Conservation (phyloP, 495 filamentous ascomycete genomes). For the Penicillium atrosanguineum region DNA sequence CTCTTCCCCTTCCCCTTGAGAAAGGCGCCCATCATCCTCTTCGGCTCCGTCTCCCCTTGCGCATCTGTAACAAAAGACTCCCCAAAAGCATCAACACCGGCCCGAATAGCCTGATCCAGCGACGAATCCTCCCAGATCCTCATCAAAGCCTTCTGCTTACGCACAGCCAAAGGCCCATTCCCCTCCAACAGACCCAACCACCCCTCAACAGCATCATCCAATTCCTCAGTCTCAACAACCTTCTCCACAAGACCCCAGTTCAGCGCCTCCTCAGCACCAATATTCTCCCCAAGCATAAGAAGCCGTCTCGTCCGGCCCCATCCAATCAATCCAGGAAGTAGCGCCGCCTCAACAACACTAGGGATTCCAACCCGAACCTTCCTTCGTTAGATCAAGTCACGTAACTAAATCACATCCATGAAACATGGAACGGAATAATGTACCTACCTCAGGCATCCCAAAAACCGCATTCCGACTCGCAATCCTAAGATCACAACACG, state of each 20-base stretch:
- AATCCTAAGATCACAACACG: conserved; percentile 25
- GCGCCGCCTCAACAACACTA: conserved; percentile 26
- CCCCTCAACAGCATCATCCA: conserved; percentile 25
- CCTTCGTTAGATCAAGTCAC: neutral
- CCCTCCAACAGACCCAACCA: conserved; percentile 22
- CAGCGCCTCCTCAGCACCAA: conserved; percentile 21
- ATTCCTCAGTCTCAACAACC: conserved; percentile 14
- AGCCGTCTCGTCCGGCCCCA: conserved; percentile 26
- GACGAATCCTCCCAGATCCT: conserved; percentile 22
- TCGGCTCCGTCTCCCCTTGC: conserved; percentile 11
- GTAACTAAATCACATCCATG: neutral
- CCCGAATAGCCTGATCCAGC: conserved; percentile 16
- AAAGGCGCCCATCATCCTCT: conserved; percentile 22
- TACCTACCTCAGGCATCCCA: conserved; percentile 26
- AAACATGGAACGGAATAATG: neutral
- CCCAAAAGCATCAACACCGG: conserved; percentile 21
- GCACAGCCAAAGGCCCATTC: conserved; percentile 23
- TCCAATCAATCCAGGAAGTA: conserved; percentile 22
- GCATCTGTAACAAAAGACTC: conserved; percentile 15
- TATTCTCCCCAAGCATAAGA: conserved; percentile 24
- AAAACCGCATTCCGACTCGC: conserved; percentile 19
- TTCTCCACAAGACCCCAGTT: conserved; percentile 26
- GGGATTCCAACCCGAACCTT: conserved; percentile 24
- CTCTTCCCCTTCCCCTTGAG: conserved; percentile 5
- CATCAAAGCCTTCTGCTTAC: conserved; percentile 25